phyloP scores from a whole-genome alignment of 495 filamentous ascomycete species.

The Pseudomonodictys pantanalensis region DNA sequence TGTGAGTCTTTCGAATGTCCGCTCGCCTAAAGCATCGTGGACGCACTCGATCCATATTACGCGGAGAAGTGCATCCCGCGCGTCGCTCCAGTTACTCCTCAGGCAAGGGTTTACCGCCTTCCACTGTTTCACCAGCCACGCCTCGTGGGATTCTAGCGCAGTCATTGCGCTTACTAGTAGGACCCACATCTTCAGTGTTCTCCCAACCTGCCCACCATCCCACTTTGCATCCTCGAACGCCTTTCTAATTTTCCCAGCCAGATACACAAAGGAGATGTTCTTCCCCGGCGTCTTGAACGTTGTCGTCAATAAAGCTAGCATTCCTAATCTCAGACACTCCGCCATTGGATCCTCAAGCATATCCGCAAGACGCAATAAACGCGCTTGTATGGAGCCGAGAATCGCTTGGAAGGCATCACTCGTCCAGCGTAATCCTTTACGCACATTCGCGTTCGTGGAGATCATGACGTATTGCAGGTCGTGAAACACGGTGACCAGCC shows the following conservation, averaged over 20 bases:
- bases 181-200: neutral
- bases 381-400: neutral
- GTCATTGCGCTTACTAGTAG: neutral
- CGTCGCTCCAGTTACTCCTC: neutral
- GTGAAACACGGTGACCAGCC: neutral
- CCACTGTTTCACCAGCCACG: neutral
- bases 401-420: neutral
- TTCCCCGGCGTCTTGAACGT: neutral
- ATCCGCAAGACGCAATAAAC: neutral
- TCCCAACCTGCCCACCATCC: neutral
- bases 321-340: neutral
- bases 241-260: neutral
- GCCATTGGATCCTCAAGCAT: neutral
- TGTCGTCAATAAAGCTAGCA: conserved; percentile 12
- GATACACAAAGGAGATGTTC: neutral
- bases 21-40: neutral
- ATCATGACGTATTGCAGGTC: neutral
- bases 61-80: neutral
- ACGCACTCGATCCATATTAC: conserved; percentile 13
- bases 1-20: neutral
- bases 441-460: neutral
- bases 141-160: neutral
- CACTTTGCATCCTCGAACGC: no score
- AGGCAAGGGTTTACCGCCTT: neutral
- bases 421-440: neutral